These are phyloP conservation scores for Colletotrichum sansevieriae DNA, from an alignment of 2,329 filamentous ascomycete species.

Conservation along the genomic window DNA sequence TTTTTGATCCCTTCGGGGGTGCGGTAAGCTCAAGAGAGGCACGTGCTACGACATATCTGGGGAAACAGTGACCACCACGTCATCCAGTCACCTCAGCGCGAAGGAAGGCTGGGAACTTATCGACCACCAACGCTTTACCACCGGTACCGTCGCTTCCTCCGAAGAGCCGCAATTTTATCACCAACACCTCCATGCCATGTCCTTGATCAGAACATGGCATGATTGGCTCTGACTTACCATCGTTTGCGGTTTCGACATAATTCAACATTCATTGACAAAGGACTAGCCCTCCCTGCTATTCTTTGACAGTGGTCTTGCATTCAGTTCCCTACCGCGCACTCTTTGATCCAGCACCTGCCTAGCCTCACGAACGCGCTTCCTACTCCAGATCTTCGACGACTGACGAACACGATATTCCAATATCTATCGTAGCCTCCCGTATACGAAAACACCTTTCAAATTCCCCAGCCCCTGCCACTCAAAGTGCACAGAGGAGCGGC, in stretches of 20 bases:
- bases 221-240: slow-evolving; percentile 19
- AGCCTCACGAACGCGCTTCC: slow-evolving; percentile 12
- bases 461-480: background rate
- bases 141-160: slow-evolving; percentile 19
- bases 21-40: background rate
- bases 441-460: background rate
- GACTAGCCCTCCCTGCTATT: background rate
- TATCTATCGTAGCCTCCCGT: background rate
- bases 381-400: background rate
- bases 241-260: background rate
- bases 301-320: background rate
- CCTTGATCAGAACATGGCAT: slow-evolving; percentile 23
- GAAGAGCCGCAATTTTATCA: slow-evolving; percentile 33
- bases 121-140: slow-evolving; percentile 19
- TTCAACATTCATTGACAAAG: slow-evolving; percentile 16
- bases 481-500: background rate
- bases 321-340: slow-evolving; percentile 2
- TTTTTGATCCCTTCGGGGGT: background rate
- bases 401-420: background rate
- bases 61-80: background rate
- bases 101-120: slow-evolving; percentile 18
- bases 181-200: slow-evolving; percentile 19
- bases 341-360: slow-evolving; percentile 16
- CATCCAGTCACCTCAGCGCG: slow-evolving; percentile 9
- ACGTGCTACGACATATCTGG: slow-evolving; percentile 12